A percentile compares a stretch with the other conserved stretches of the same genome.
phyloP scores from a whole-genome alignment of 2,329 filamentous ascomycete genomes.

The Aurifilum marmelostoma region DNA sequence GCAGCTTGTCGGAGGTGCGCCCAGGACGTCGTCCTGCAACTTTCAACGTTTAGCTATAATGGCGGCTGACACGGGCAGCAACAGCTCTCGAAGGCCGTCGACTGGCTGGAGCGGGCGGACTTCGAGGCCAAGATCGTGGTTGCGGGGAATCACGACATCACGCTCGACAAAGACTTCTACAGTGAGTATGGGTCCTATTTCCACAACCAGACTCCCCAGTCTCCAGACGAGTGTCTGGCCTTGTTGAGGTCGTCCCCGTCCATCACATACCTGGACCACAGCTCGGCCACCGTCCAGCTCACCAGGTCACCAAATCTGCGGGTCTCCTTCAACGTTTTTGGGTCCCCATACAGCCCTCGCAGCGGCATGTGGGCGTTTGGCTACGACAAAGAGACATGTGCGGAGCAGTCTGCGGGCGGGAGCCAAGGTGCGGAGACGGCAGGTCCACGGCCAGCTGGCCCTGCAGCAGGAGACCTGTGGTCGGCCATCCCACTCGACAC shows the following conservation, averaged over 20 bases:
- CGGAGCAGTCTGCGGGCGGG: slow-evolving; percentile 1
- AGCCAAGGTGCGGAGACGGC: slow-evolving; percentile 14
- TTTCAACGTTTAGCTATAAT: background rate
- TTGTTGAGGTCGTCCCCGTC: slow-evolving; percentile 57
- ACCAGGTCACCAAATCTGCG: slow-evolving; percentile 55
- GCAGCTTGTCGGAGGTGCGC: slow-evolving; percentile 57
- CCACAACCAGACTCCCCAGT: slow-evolving; percentile 60
- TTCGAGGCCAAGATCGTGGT: slow-evolving; percentile 74
- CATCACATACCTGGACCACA: slow-evolving; percentile 68
- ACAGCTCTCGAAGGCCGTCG: slow-evolving; percentile 61
- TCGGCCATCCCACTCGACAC: slow-evolving; percentile 60
- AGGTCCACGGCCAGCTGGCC: background rate
- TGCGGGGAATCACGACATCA: slow-evolving; percentile 77
- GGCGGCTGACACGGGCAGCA: background rate
- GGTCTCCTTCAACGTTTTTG: slow-evolving; percentile 69
- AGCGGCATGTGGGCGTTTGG: slow-evolving; percentile 68
- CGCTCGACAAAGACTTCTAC: slow-evolving; percentile 68
- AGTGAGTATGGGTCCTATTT: slow-evolving; percentile 54
- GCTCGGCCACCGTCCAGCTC: slow-evolving; percentile 58
- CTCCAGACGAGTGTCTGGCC: slow-evolving; percentile 54
- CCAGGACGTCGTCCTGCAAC: background rate
- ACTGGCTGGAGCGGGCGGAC: slow-evolving; percentile 68
- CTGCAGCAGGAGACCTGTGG: slow-evolving; percentile 53
- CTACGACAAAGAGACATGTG: slow-evolving; percentile 47
- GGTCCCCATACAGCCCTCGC: slow-evolving; percentile 67